These are phyloP conservation scores for Globisporangium parvum DNA, from an alignment of 352 stramenopile genomes.

Conservation along the genomic window DNA sequence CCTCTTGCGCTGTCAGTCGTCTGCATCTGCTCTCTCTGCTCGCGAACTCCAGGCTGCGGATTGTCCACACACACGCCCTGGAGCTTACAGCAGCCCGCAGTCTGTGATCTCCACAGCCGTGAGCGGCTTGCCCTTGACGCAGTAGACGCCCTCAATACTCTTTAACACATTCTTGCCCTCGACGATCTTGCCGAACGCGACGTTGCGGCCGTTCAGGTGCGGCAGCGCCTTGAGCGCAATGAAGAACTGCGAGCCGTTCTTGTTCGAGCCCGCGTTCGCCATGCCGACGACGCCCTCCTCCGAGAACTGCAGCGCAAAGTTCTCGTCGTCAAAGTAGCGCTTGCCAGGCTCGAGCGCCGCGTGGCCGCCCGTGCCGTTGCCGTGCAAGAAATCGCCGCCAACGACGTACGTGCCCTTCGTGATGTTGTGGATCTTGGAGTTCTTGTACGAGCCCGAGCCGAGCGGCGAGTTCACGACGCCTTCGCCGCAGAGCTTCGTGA, in stretches of 20 bases:
- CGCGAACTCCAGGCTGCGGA: too few relatives aligned
- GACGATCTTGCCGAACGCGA: constrained; percentile 85
- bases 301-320: constrained; percentile 82
- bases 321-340: constrained; percentile 83
- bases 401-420: constrained; percentile 77
- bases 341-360: constrained; percentile 61
- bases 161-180: constrained; percentile 80
- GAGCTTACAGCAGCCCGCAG: constrained; percentile 69
- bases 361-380: constrained; percentile 71
- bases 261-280: constrained; percentile 97
- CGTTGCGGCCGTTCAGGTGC: constrained; percentile 84
- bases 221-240: constrained; percentile 89
- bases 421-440: constrained; percentile 81
- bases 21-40: not conserved
- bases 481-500: constrained; percentile 65
- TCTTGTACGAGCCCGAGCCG: constrained; percentile 73
- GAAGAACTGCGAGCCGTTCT: constrained; percentile 99
- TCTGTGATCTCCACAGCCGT: constrained; percentile 75
- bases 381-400: constrained; percentile 64
- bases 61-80: too few relatives aligned
- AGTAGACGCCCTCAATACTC: constrained; percentile 78
- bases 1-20: not conserved
- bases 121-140: constrained; percentile 76
- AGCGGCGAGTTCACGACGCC: constrained; percentile 55
- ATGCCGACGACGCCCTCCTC: constrained; percentile 90